A percentile compares a stretch with the other conserved stretches of the same genome.
Conservation (phyloP, 805 yeast genomes). For the Barnettozyma siamensis region DNA sequence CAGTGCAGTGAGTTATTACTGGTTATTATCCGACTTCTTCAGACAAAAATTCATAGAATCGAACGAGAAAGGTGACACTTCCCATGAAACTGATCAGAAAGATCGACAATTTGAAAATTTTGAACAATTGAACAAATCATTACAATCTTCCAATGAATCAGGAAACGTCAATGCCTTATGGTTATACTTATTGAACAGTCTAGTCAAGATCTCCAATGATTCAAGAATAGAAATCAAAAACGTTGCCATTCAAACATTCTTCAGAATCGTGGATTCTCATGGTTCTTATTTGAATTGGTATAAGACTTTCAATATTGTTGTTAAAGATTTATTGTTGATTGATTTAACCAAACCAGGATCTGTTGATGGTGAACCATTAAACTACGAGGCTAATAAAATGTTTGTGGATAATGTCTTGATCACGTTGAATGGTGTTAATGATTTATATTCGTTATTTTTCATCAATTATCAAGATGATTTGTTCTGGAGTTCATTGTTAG, state of each 20-base stretch:
- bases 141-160: constrained; percentile 16
- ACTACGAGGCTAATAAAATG: constrained; percentile 30
- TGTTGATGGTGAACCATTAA: constrained; percentile 2
- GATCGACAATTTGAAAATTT: constrained; percentile 14
- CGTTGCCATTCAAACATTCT: constrained; percentile 85
- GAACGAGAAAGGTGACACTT: not conserved
- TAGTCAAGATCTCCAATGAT: constrained; percentile 62
- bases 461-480: constrained; percentile 26
- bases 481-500: constrained; percentile 55
- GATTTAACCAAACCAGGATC: constrained; percentile 14
- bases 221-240: constrained; percentile 75
- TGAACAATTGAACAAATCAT: constrained; percentile 24
- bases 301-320: constrained; percentile 56
- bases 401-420: constrained; percentile 60
- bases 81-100: constrained; percentile 5
- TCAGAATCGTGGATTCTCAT: constrained; percentile 73
- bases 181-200: constrained; percentile 55
- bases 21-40: constrained; percentile 82
- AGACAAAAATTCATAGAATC: constrained; percentile 22
- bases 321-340: constrained; percentile 42
- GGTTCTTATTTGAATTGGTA: constrained; percentile 61
- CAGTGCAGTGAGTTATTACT: constrained; percentile 85
- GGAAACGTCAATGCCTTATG: constrained; percentile 40
- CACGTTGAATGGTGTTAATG: constrained; percentile 59
- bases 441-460: constrained; percentile 52